Percentiles rank a stretch among this genome's conserved stretches.
Evolutionary conservation across 371 early-diverging fungal genomes (phyloP).

Genomic region (Rhizopus stolonifer): DNA sequence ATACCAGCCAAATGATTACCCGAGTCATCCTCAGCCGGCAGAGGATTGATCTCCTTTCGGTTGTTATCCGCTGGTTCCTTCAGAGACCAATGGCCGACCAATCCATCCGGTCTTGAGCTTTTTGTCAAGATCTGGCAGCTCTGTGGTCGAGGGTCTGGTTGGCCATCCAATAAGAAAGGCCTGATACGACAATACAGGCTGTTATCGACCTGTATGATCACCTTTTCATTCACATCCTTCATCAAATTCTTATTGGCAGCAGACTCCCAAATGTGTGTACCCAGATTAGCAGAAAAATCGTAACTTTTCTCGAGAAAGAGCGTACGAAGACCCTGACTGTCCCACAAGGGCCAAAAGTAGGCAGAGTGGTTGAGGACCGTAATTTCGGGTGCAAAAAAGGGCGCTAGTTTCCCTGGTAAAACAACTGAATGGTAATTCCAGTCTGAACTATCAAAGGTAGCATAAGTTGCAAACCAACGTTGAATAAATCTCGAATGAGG

Average conservation of each 20-base stretch:
- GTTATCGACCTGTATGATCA: slow-evolving; percentile 41
- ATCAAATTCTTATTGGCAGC: slow-evolving; percentile 47
- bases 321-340: slow-evolving; percentile 40
- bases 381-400: slow-evolving; percentile 37
- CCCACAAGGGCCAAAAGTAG: slow-evolving; percentile 57
- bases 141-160: slow-evolving; percentile 27
- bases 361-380: slow-evolving; percentile 40
- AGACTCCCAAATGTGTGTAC: slow-evolving; percentile 52
- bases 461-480: slow-evolving; percentile 50
- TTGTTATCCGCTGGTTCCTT: slow-evolving; percentile 3
- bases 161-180: slow-evolving; percentile 36
- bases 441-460: slow-evolving; percentile 36
- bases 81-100: slow-evolving; percentile 48
- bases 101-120: slow-evolving; percentile 21
- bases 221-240: slow-evolving; percentile 33
- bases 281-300: slow-evolving; percentile 39
- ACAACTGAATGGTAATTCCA: slow-evolving; percentile 58
- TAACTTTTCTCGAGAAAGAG: slow-evolving; percentile 46
- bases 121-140: slow-evolving; percentile 32
- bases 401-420: slow-evolving; percentile 49
- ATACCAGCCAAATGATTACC: slow-evolving; percentile 39
- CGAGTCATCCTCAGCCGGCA: slow-evolving; percentile 36
- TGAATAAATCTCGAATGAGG: slow-evolving; percentile 50
- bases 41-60: slow-evolving; percentile 16
- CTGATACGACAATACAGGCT: slow-evolving; percentile 49